Conservation (phyloP, 129 eudicot genomes). For the Mikania micrantha region DNA sequence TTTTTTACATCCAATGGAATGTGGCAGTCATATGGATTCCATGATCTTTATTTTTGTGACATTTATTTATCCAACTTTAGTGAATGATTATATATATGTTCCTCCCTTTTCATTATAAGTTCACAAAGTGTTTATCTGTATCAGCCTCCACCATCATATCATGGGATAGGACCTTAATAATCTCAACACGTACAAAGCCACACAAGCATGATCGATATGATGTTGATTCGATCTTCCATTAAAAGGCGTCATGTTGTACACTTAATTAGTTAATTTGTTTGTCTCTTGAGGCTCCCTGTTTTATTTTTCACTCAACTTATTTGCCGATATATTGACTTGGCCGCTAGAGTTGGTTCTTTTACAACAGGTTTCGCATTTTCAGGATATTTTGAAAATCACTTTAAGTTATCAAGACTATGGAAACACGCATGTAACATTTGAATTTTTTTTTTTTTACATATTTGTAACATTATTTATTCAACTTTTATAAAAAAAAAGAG, state of each 20-base stretch:
- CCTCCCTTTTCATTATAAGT: background rate
- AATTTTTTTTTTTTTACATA: too few relatives aligned
- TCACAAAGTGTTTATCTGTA: background rate
- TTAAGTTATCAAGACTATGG: too few relatives aligned
- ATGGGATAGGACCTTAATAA: background rate
- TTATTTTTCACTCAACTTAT: background rate
- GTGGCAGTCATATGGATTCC: constrained; percentile 3
- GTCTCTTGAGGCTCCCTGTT: background rate
- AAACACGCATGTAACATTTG: too few relatives aligned
- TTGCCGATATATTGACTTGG: background rate
- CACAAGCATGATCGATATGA: background rate
- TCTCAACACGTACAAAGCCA: background rate
- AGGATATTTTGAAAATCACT: too few relatives aligned
- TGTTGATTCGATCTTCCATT: background rate
- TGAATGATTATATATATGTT: background rate
- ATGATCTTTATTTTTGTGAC: background rate
- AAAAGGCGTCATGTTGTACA: background rate
- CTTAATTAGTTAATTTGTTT: too few relatives aligned
- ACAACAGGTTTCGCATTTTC: background rate
- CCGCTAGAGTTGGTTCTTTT: background rate
- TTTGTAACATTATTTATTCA: too few relatives aligned
- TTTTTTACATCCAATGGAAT: background rate
- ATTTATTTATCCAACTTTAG: background rate
- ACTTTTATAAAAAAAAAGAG: too few relatives aligned
- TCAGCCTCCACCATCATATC: background rate